Percentiles rank a stretch among this genome's conserved stretches.
Conservation (phyloP, 2,329 filamentous ascomycete species). For the Aspergillus fumigatus region DNA sequence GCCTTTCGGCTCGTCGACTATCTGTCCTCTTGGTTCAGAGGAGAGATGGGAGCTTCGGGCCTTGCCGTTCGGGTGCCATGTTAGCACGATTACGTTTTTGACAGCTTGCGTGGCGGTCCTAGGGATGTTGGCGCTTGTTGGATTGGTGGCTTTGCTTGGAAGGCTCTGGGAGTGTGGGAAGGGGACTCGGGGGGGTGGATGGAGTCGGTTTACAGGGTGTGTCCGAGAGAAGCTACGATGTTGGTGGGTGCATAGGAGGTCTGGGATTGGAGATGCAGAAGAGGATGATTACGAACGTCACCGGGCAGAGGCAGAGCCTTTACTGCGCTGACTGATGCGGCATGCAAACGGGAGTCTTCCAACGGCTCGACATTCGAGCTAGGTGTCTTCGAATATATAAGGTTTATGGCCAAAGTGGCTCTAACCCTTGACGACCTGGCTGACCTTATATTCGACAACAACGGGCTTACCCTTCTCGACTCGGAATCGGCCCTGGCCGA, state of each 20-base stretch:
- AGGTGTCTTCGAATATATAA: background rate
- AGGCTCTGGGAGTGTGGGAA: constrained; percentile 10
- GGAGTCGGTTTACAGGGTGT: background rate
- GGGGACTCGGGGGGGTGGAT: background rate
- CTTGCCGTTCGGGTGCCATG: constrained; percentile 36
- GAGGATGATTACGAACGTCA: constrained; percentile 6
- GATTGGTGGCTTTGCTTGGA: constrained; percentile 11
- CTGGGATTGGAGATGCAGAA: background rate
- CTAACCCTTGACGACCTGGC: constrained; percentile 30
- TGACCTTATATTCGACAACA: constrained; percentile 41
- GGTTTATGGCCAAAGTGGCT: background rate
- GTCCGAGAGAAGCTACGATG: background rate
- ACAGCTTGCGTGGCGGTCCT: constrained; percentile 30
- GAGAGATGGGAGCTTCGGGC: constrained; percentile 42
- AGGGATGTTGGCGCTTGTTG: constrained; percentile 23
- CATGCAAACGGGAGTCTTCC: background rate
- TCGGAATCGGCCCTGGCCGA: constrained; percentile 39
- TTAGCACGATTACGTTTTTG: constrained; percentile 38
- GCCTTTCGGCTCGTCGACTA: constrained; percentile 28
- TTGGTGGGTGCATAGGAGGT: background rate
- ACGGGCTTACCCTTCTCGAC: constrained; percentile 32
- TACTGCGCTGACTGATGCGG: constrained; percentile 15
- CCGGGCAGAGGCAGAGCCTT: constrained; percentile 21
- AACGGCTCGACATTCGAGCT: background rate
- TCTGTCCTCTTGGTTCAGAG: constrained; percentile 37